Base-by-base conservation (phyloP, 345 rosid species). In the Corchorus capsularis region DNA sequence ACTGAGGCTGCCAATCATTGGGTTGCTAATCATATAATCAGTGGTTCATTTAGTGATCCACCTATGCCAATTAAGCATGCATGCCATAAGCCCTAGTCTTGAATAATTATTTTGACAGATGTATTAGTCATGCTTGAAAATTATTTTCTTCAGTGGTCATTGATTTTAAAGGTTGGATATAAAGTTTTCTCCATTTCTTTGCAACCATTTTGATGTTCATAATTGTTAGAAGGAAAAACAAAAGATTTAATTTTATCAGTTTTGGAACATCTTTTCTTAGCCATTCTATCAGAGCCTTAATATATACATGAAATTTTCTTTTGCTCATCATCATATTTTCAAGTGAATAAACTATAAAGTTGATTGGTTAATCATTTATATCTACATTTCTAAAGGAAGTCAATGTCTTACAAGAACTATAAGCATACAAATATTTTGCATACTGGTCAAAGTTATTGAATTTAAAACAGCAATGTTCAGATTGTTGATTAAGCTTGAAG, bases 11-110 rank as follows among this genome's bases (percentile, higher is more conserved):
- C 97, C 47, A 93, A 83, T 83, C 86, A 73, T 53, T 87, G 97
- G 87, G 87, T 93, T 57, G 88, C 97, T 65, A 78, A 80, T 63
- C 94, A 82, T 61, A 88, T 91, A 15, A 88, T 86, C 53, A 77
- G 79, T 5, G 97, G 98, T 54, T 80, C 89, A 8, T 75, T 87
- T 65, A 81, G 87, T 3, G 92, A 95, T 50, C 98, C 96, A 5
- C 89, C 85, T 12, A 71, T 84, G 75, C 92, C 92, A 22, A 64
- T 90, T 59, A 83, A 75, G 27, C 89, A 82, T 52, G 92, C 97
- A 49, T 94, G 98, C 78, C 89, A 83, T 60, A 82, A 82, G 76
- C 82, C 82, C 4, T 17, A 60, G 32, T 20, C 71, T 20, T 17
- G 32, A 75, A 77, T 81, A 43, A 14, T 79, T 78, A 81, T 39